Conservation (phyloP, 257 asterid genomes). For the Scutellaria barbata region DNA sequence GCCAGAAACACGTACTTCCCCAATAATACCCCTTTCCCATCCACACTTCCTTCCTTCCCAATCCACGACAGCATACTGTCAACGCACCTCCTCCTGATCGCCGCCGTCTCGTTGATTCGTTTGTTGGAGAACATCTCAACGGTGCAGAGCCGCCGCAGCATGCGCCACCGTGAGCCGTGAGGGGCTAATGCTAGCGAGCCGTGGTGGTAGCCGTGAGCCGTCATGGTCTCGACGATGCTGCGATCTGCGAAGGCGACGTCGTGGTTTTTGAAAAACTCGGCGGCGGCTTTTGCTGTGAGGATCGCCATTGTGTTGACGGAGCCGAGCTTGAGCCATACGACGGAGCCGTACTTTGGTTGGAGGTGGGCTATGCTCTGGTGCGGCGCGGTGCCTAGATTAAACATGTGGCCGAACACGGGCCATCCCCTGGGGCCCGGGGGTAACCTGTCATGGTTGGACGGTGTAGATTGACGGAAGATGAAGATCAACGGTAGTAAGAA, state of each 20-base stretch:
- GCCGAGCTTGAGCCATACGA: constrained; percentile 59
- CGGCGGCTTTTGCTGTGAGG: constrained; percentile 45
- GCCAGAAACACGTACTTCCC: constrained; percentile 52
- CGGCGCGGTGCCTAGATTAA: constrained; percentile 51
- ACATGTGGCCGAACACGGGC: constrained; percentile 61
- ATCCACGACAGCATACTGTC: constrained; percentile 52
- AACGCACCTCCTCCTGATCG: constrained; percentile 45
- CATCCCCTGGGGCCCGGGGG: constrained; percentile 64
- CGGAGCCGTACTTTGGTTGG: constrained; percentile 44
- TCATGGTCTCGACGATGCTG: constrained; percentile 45
- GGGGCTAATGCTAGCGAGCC: constrained; percentile 49
- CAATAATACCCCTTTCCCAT: constrained; percentile 27
- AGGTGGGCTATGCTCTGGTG: constrained; percentile 45
- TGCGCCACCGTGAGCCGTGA: constrained; percentile 54
- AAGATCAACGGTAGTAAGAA: constrained; percentile 31
- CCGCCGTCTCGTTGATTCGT: constrained; percentile 43
- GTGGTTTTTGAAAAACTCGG: constrained; percentile 55
- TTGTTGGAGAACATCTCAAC: constrained; percentile 50
- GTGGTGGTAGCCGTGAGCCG: constrained; percentile 42
- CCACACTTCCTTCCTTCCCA: constrained; percentile 20
- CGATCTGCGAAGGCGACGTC: constrained; percentile 54
- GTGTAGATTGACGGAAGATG: background rate
- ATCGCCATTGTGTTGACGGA: constrained; percentile 53
- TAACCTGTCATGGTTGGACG: background rate
- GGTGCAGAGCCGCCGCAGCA: constrained; percentile 47